Percentiles rank a stretch among this genome's conserved stretches.
phyloP scores from a whole-genome alignment of 202 grass and related monocot genomes.

The Elaeis oleifera region DNA sequence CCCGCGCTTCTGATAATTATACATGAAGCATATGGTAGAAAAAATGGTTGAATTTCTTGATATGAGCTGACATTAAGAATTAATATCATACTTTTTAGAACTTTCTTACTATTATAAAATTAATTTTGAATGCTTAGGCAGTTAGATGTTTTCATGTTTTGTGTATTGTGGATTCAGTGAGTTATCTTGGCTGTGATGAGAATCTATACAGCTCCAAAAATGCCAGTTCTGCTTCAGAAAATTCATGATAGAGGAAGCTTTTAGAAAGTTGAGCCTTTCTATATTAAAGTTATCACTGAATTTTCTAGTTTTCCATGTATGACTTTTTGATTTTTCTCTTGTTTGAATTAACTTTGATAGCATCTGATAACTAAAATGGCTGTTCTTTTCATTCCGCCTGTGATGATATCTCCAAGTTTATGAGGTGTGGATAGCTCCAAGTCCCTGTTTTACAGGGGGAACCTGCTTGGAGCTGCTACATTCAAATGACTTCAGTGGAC shows the following conservation, averaged over 20 bases:
- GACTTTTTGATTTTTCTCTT: too few relatives aligned
- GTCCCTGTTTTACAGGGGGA: conserved; percentile 48
- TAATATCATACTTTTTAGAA: background rate
- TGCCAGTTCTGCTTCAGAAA: conserved; percentile 99
- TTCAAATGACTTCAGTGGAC: conserved; percentile 27
- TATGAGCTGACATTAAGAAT: conserved; percentile 43
- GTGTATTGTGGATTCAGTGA: too few relatives aligned
- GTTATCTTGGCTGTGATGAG: conserved; percentile 36
- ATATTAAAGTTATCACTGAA: background rate
- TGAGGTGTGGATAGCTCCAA: conserved; percentile 27
- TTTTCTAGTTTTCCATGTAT: background rate
- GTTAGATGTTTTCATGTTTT: too few relatives aligned
- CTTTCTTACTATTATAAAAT: background rate
- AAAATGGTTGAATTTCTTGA: conserved; percentile 99
- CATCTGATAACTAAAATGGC: too few relatives aligned
- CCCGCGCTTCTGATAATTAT: conserved; percentile 75
- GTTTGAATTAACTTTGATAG: too few relatives aligned
- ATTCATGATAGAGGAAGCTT: conserved; percentile 66
- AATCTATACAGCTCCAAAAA: conserved; percentile 41
- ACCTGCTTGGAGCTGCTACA: conserved; percentile 47
- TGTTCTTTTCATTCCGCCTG: background rate
- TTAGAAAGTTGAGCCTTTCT: conserved; percentile 47
- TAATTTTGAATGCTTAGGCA: background rate
- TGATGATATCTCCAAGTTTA: conserved; percentile 33
- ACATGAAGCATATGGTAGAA: conserved; percentile 63